Conservation (phyloP, 345 rosid species). For the Brassica carinata region DNA sequence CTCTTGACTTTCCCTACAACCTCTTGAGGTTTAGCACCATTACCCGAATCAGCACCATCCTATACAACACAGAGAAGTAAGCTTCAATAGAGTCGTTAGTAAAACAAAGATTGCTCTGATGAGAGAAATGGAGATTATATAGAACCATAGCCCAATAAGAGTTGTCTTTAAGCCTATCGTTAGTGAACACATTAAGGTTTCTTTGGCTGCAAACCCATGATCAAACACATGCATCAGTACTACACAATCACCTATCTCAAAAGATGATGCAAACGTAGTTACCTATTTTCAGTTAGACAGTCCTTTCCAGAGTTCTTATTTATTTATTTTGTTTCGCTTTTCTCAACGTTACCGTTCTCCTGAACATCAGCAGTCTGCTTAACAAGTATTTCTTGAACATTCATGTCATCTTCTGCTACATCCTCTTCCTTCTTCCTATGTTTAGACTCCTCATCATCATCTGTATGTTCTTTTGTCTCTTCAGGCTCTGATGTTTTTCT, state of each 20-base stretch:
- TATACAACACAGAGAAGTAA: slow-evolving; percentile 33
- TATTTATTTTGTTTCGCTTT: slow-evolving; percentile 41
- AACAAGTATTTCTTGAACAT: slow-evolving; percentile 39
- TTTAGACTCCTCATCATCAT: slow-evolving; percentile 52
- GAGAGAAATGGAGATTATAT: neutral
- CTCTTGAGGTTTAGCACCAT: slow-evolving; percentile 96
- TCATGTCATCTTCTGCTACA: slow-evolving; percentile 33
- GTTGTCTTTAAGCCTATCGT: slow-evolving; percentile 80
- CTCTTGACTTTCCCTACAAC: slow-evolving; percentile 89
- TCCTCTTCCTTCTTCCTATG: slow-evolving; percentile 50
- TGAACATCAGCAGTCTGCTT: slow-evolving; percentile 23
- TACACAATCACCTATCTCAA: slow-evolving; percentile 6
- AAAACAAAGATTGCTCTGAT: slow-evolving; percentile 1
- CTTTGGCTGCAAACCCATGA: slow-evolving; percentile 52
- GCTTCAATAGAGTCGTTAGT: neutral
- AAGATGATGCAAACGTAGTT: neutral
- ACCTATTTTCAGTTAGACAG: slow-evolving; percentile 68
- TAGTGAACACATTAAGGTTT: slow-evolving; percentile 65
- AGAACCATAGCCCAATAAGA: slow-evolving; percentile 91
- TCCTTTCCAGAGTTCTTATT: slow-evolving; percentile 43
- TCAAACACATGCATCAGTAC: slow-evolving; percentile 10
- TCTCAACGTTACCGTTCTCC: slow-evolving; percentile 41
- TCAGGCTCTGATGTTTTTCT: slow-evolving; percentile 66
- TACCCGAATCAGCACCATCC: slow-evolving; percentile 84
- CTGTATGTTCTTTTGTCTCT: slow-evolving; percentile 40